Base-by-base conservation (phyloP, 768 basidiomycete genomes). In the Mycena metata region DNA sequence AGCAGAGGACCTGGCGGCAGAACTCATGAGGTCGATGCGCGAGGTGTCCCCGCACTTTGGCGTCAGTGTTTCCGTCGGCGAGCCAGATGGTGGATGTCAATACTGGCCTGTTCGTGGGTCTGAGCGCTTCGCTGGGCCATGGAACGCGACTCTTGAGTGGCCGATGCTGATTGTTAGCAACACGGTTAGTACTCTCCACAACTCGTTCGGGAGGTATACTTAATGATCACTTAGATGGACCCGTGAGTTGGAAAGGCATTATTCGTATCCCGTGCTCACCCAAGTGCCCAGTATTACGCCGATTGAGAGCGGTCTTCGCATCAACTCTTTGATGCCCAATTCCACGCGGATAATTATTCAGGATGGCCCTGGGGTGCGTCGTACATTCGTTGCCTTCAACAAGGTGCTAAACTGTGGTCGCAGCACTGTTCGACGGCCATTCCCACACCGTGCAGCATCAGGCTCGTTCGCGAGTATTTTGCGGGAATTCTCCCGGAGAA, bases 91-190 rank as follows among this genome's bases (percentile, higher is more conserved):
- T 6, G 75, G 74, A 24, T 76, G 75, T 41, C 67, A 72, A 58
- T 76, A 72, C 46, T 76, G 75, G 75, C 71, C 66, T 36, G 75
- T 72, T 35, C 46, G 47, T 15, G 72, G 73, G 3, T 73, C 74
- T 4, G 74, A 78, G 67, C 47, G 75, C 19, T 78, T 77, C 47
- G 43, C 33, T 3, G 76, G 77, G 16, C 77, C 77, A 49, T 78
- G 77, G 77, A 78, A 78, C 60, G 72, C 72, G 45, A 76, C 46
- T 19, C 59, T 78, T 30, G 67, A 71, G 42, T 72, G 64, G 54
- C 75, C 75, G 50, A 73, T 78, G 71, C 56, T 76, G 59, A 74
- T 78, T 49, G 59, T 75, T 12, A 78, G 75, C 64, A 78, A 78
- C 60, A 76, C 75, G 24, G 63, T 64, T 3, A 0, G 63, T 64